Evolutionary conservation across 2,329 filamentous ascomycete genomes (phyloP).

Genomic region (Pseudocercospora cruenta): DNA sequence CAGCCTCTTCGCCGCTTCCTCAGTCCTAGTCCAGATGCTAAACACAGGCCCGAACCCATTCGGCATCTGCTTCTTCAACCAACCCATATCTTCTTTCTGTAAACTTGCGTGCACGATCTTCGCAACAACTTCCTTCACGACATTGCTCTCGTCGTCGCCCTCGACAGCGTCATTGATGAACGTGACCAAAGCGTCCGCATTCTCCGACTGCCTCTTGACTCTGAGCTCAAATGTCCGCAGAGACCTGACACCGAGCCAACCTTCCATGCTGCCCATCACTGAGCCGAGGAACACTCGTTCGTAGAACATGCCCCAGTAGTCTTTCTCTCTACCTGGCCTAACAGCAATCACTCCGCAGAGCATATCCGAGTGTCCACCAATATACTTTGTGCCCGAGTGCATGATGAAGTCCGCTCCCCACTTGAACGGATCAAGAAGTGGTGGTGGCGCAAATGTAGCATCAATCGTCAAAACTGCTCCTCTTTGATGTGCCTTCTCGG

Average conservation of each 20-base stretch:
- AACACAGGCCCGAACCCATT: conserved; percentile 90
- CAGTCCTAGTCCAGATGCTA: conserved; percentile 66
- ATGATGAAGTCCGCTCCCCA: conserved; percentile 84
- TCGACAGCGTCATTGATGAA: conserved; percentile 65
- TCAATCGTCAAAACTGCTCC: conserved; percentile 84
- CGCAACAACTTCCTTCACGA: conserved; percentile 60
- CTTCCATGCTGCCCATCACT: conserved; percentile 87
- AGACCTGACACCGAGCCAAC: conserved; percentile 87
- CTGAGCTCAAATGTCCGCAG: conserved; percentile 83
- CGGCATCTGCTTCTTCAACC: conserved; percentile 88
- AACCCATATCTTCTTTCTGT: conserved; percentile 67
- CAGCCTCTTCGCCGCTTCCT: conserved; percentile 65
- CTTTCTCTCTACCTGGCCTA: conserved; percentile 54
- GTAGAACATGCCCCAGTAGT: conserved; percentile 57
- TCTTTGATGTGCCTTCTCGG: conserved; percentile 68
- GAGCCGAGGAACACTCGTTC: conserved; percentile 79
- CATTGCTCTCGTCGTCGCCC: conserved; percentile 43
- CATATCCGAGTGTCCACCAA: conserved; percentile 93
- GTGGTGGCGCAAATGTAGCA: conserved; percentile 89
- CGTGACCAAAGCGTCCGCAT: conserved; percentile 67
- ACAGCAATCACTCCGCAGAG: conserved; percentile 82
- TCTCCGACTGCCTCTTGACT: conserved; percentile 75
- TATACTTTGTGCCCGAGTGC: conserved; percentile 95
- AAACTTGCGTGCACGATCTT: conserved; percentile 77
- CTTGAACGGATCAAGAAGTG: conserved; percentile 80